Base-by-base conservation (phyloP, 345 rosid species). In the Populus ilicifolia region DNA sequence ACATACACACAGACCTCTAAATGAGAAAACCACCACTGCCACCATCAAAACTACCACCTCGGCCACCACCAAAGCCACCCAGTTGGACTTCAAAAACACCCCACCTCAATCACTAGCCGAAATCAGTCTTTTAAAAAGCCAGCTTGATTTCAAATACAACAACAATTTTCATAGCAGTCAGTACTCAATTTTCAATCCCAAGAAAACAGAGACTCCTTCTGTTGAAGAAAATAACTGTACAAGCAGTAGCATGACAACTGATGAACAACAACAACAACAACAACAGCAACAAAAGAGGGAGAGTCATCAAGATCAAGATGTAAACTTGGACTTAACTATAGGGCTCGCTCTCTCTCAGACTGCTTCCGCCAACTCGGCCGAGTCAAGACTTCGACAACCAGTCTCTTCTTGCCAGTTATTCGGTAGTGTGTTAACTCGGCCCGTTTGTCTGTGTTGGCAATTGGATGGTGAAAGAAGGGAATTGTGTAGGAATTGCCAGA, bases 241-340 rank as follows among this genome's bases (percentile, higher is more conserved):
- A 43, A 86, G 80, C 85, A 86, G 92, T 35, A 83, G 90, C 77
- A 86, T 80, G 83, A 90, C 88, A 21, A 85, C 94, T 7, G 92
- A 88, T 59, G 90, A 86, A 69, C 87, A 88, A 41, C 88, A 83
- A 18, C 78, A 83, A 21, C 71, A 61, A 25, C 87, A 83, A 18
- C 78, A 83, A 25, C 87, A 83, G 14, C 78, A 83, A 20, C 71
- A 50, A 3, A 64, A 71, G 67, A 39, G 25, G 43, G 43, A 76
- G 5, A 5, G 75, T 18, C 29, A 43, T 62, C 65, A 75, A 44
- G 75, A 79, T 46, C 54, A 68, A 33, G 78, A 74, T 39, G 72
- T 90, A 41, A 84, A 88, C 79, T 77, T 90, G 81, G 93, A 90
- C 48, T 86, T 90, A 0, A 80, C 85, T 1, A 89, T 90, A 41